A percentile compares a stretch with the other conserved stretches of the same genome.
Conservation (phyloP, 306 rosid genomes). For the Castanospermum australe region DNA sequence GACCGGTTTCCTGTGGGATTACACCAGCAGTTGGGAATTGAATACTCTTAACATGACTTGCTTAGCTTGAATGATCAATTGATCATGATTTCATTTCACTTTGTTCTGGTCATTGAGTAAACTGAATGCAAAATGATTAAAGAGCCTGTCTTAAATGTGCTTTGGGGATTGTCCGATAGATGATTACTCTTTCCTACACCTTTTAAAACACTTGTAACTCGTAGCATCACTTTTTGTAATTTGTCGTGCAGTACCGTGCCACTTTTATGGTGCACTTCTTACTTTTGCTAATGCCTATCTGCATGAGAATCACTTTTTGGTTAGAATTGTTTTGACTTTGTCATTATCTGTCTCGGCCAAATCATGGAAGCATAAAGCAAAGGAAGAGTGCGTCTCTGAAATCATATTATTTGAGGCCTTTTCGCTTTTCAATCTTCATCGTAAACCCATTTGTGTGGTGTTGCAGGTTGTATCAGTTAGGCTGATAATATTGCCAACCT, state of each 20-base stretch:
- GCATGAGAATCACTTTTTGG: background rate
- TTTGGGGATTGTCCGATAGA: background rate
- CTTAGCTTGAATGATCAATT: background rate
- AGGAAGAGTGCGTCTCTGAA: background rate
- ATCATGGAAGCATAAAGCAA: conserved; percentile 25
- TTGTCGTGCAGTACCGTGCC: conserved; percentile 16
- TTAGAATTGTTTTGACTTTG: conserved; percentile 8
- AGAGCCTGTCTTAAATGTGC: background rate
- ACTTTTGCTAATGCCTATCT: conserved; percentile 24
- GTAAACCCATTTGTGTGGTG: background rate
- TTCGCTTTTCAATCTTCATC: background rate
- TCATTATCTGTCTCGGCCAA: background rate
- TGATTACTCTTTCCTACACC: background rate
- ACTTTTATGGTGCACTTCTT: conserved; percentile 17
- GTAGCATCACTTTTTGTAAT: conserved; percentile 1
- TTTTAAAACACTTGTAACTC: conserved; percentile 11
- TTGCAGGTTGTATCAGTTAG: background rate
- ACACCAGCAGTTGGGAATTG: background rate
- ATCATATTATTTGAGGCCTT: background rate
- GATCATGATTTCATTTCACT: conserved; percentile 2
- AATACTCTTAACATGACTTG: background rate
- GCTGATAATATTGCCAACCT: background rate
- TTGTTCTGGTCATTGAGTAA: background rate
- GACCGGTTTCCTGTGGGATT: background rate
- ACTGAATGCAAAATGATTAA: conserved; percentile 10